Evolutionary conservation across 208 protist genomes (phyloP), one percentile per base, ranked within the genome.

Genomic region (Trypanosoma cruzi): DNA sequence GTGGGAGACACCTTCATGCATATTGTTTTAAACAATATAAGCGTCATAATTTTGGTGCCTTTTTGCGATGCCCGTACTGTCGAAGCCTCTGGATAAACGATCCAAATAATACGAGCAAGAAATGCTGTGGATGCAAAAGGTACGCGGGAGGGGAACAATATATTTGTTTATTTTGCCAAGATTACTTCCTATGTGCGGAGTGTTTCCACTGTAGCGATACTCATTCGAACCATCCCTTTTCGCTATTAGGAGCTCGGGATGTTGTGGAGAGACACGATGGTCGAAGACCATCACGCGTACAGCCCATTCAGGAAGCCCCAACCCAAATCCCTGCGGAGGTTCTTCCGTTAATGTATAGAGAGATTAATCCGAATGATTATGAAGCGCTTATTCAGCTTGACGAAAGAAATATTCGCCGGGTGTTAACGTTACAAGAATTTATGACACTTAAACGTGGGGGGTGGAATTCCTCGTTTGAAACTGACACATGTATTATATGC

Each of bases 281-380:
- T 7, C 34, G 32, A 31, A 42, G 24, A n/a, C 22, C 31, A 32
- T 26, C 28, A 34, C 22, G 42, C 40, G 42, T 34, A 37, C 46
- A 62, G 50, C 7, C 29, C 4, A 22, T 49, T 49, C 46, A 34
- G 28, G 22, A 70, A 56, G 16, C 54, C 31, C 11, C 48, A 22
- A 0, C 52, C 61, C 16, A 62, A 0, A 26, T 56, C 29, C 57
- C 68, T 24, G 48, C 36, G 7, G 68, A 79, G 48, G 52, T 89
- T 10, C 55, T 48, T 22, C 73, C 79, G 34, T 53, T 92, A 49
- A 82, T 85, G 68, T 86, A 82, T 58, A 77, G 90, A 48, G 87
- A 93, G 44, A 79, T 96, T 36, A 77, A 86, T 54, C 90, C 87
- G 0, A 82, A 96, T 59, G 90, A 96, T 65, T 96, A 96, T 63